These are phyloP conservation scores for Excoecaria cochinchinensis DNA, from an alignment of 345 rosid genomes.

Conservation along the genomic window DNA sequence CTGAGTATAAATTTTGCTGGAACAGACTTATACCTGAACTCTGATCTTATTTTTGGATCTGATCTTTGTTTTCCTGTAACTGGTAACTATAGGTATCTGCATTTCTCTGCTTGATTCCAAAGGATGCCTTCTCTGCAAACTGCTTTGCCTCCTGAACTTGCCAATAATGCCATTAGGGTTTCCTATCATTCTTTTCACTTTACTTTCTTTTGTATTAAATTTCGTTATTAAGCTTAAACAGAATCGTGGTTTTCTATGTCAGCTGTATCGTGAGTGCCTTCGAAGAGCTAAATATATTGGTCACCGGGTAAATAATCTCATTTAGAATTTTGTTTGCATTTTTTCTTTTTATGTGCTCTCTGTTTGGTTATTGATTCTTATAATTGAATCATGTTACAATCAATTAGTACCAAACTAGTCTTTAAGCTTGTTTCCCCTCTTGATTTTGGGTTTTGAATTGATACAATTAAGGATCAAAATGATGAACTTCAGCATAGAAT, in stretches of 20 bases:
- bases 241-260: constrained; percentile 11
- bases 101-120: constrained; percentile 1
- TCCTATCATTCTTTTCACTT: constrained; percentile 21
- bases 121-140: constrained; percentile 84
- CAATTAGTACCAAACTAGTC: not conserved
- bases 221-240: not conserved
- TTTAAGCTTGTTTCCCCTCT: not conserved
- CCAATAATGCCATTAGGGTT: constrained; percentile 84
- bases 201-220: not conserved
- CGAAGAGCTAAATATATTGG: constrained; percentile 88
- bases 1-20: no score
- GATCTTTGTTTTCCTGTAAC: no score
- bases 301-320: constrained; percentile 46
- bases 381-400: no score
- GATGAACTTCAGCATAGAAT: not conserved
- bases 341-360: not conserved
- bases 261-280: constrained; percentile 97
- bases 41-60: no score
- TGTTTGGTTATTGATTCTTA: no score
- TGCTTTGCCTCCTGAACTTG: constrained; percentile 90
- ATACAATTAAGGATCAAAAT: not conserved
- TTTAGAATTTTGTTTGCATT: not conserved
- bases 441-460: not conserved
- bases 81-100: not conserved
- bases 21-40: no score